Base-by-base conservation (phyloP, 768 basidiomycete species). In the Pulveroboletus sp. region DNA sequence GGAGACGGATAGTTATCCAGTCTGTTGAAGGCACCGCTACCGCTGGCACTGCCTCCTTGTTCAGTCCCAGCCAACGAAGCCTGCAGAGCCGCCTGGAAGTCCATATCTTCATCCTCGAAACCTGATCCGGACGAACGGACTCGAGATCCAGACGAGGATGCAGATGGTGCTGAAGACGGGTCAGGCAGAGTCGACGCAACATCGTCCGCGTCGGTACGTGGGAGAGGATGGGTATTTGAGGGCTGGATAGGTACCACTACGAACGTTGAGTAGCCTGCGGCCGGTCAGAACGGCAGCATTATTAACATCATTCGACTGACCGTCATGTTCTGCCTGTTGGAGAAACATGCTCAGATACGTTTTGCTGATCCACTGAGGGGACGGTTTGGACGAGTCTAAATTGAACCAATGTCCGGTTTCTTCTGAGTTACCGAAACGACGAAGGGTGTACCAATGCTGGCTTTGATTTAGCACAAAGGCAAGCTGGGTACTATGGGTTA, bases 361-460 rank as follows among this genome's bases (percentile, higher is more conserved):
- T 57, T 81, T 86, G 24, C 87, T 77, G 26, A 96, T 79, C 88
- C 90, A 91, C 65, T 92, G 83, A 9, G 93, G 92, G 5, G 68
- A 63, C 29, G 73, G 53, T 13, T 85, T 71, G 56, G 78, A 84
- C 9, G 92, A 93, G 62, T 94, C 87, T 10, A 95, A 75, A 64
- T 94, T 92, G 70, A 89, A 93, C 91, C 91, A 93, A 64, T 89
- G 83, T 12, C 80, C 83, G 44, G 74, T 70, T 39, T 63, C 56
- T 16, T 67, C 68, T 14, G 77, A 73, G 45, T 60, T 63, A 17
- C 89, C 90, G 61, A 94, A 94, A 17, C 87, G 81, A 38, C 90
- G 82, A 27, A 92, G 73, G 9, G 91, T 86, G 62, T 89, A 89
- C 93, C 93, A 96, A 60, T 95, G 93, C 45, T 89, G 83, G 40